Base-by-base conservation (phyloP, 2,329 filamentous ascomycete species). In the Zalaria sp. region DNA sequence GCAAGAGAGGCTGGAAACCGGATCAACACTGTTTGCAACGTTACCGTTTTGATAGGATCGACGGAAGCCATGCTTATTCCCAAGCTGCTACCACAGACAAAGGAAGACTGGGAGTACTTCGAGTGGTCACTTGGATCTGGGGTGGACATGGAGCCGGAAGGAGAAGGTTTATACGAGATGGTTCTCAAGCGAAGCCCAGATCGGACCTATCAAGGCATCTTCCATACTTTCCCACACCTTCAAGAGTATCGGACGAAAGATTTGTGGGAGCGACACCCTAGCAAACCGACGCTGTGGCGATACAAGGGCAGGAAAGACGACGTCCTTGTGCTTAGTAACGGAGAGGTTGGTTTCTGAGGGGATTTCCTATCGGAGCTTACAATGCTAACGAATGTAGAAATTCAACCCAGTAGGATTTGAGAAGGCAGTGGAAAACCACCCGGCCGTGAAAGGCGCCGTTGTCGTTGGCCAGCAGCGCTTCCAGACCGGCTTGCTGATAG, bases 171-270 rank as follows among this genome's bases (percentile, higher is more conserved):
- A 1, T 59, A 57, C 38, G 62, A 66, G 45, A 54, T 61, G 34
- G 58, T 57, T 43, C 50, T 65, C 9, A 47, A 55, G 42, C 57
- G 60, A 7, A 52, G 59, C 5, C 43, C 53, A 28, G 48, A 61
- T 11, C 43, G 45, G 25, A 42, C 36, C 38, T 49, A 50, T 1
- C 52, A 60, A 48, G 51, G 51, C 9, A 46, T 50, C 32, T 54
- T 54, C 46, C 39, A 38, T 41, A 58, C 51, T 4, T 61, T 61
- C 40, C 57, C 57, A 2, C 50, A 58, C 25, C 25, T 51, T 6
- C 35, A 53, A 2, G 53, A 54, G 34, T 57, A 51, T 35, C 49
- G 49, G 1, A 54, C 50, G 9, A 54, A 53, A 7, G 55, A 58
- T 39, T 38, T 58, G 5, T 58, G 52, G 43, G 45, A 43, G 9